Conservation (phyloP, 768 basidiomycete genomes). For the Suillus tomentosus region DNA sequence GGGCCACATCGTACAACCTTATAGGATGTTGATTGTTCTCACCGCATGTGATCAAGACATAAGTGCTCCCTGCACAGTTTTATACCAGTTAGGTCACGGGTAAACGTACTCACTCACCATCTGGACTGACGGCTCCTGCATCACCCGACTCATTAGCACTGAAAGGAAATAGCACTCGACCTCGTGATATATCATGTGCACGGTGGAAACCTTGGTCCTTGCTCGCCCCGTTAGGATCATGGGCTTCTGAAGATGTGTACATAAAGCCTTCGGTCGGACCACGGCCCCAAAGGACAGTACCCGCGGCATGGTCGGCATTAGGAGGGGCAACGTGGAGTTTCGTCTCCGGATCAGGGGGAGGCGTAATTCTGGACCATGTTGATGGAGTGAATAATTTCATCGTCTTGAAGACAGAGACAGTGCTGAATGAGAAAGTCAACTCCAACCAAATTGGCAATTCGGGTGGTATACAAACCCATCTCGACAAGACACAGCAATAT, state of each 20-base stretch:
- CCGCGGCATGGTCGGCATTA: slow-evolving; percentile 35
- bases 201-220: slow-evolving; percentile 46
- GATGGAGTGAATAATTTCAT: slow-evolving; percentile 25
- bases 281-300: slow-evolving; percentile 56
- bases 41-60: slow-evolving; percentile 36
- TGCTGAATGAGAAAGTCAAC: slow-evolving; percentile 19
- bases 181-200: slow-evolving; percentile 45
- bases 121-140: slow-evolving; percentile 44
- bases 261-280: slow-evolving; percentile 40
- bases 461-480: slow-evolving; percentile 27
- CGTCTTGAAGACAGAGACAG: slow-evolving; percentile 21
- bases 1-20: slow-evolving; percentile 54
- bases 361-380: slow-evolving; percentile 16
- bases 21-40: slow-evolving; percentile 36
- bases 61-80: slow-evolving; percentile 18
- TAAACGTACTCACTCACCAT: slow-evolving; percentile 37
- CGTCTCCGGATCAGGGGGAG: slow-evolving; percentile 16
- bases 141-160: slow-evolving; percentile 57
- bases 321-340: slow-evolving; percentile 20
- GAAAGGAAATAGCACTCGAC: slow-evolving; percentile 35
- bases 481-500: slow-evolving; percentile 39
- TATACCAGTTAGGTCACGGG: background rate
- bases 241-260: slow-evolving; percentile 61
- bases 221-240: background rate
- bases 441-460: background rate